phyloP scores from a whole-genome alignment of 257 asterid genomes.

The Salvia hispanica region DNA sequence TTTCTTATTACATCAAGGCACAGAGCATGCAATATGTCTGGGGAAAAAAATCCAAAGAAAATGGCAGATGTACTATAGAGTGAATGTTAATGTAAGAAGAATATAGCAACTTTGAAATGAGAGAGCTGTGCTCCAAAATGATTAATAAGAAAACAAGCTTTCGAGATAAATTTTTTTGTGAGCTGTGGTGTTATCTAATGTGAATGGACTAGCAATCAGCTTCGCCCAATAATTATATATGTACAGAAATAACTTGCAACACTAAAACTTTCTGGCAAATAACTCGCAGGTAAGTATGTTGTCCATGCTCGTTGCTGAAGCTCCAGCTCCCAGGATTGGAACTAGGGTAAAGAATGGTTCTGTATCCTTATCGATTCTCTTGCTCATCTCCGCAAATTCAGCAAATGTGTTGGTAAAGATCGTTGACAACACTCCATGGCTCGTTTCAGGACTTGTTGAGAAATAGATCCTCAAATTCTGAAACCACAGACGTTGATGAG shows the following conservation, averaged over 20 bases:
- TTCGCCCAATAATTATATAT: slow-evolving; percentile 8
- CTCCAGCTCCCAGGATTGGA: slow-evolving; percentile 82
- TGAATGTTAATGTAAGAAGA: slow-evolving; percentile 16
- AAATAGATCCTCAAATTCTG: slow-evolving; percentile 80
- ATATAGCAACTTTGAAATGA: slow-evolving; percentile 8
- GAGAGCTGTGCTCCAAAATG: slow-evolving; percentile 6
- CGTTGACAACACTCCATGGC: slow-evolving; percentile 49
- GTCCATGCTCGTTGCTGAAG: slow-evolving; percentile 53
- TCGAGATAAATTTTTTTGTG: slow-evolving; percentile 14
- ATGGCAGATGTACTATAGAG: background rate
- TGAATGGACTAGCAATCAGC: background rate
- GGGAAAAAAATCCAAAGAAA: background rate
- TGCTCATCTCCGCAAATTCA: slow-evolving; percentile 55
- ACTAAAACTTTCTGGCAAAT: slow-evolving; percentile 59
- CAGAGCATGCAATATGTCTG: background rate
- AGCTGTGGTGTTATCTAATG: slow-evolving; percentile 7
- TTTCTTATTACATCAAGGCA: background rate
- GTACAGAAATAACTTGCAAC: background rate
- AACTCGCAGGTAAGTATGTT: slow-evolving; percentile 79
- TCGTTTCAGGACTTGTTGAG: slow-evolving; percentile 41
- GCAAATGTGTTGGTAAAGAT: slow-evolving; percentile 52
- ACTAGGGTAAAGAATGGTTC: slow-evolving; percentile 63
- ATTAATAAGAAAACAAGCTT: slow-evolving; percentile 6
- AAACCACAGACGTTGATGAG: slow-evolving; percentile 35
- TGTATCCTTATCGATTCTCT: slow-evolving; percentile 31